Base-by-base conservation (phyloP, 2,329 filamentous ascomycete species). In the Microdochium trichocladiopsis region DNA sequence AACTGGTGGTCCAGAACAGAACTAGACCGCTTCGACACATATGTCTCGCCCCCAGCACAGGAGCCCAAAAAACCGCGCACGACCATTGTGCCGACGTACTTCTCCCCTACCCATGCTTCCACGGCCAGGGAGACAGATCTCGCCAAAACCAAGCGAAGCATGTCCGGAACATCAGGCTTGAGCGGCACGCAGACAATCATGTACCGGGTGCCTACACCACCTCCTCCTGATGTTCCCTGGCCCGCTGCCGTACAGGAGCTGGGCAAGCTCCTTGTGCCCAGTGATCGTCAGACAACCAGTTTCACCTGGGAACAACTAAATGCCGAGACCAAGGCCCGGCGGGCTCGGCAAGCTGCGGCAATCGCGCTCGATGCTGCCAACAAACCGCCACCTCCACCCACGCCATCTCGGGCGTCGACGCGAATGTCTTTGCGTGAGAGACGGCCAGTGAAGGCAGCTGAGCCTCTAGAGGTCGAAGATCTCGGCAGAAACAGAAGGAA, bases 41-140 rank as follows among this genome's bases (percentile, higher is more conserved):
- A 83, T 21, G 70, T 83, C 50, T 70, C 74, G 12, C 70, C 75
- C n/a, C 74, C 75, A 2, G 68, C 76, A 4, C 68, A 72, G 8
- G 74, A 76, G 52, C 70, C 72, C 9, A 78, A 71, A 61, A 84
- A 82, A 61, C 68, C 76, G 14, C 81, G 83, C 25, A 72, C 72
- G 54, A 74, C 77, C 14, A 79, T 79, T 22, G 66, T 77, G 9
- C 85, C 88, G 2, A 92, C 88, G 2, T 96, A 92, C 68, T 90
- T 84, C 2, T 90, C 91, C 2, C 90, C 92, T 0, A 97, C 93
- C 0, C 88, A 93, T 56, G 88, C 93, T 0, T 97, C 90, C 43
- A 83, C 84, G 1, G 90, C 90, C 23, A 95, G 90, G 68, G 84
- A 90, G 11, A 77, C 88, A 1, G 80, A 87, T 47, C 80, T 86